phyloP scores from a whole-genome alignment of 179 eudicot genomes.

The Patellifolia procumbens region DNA sequence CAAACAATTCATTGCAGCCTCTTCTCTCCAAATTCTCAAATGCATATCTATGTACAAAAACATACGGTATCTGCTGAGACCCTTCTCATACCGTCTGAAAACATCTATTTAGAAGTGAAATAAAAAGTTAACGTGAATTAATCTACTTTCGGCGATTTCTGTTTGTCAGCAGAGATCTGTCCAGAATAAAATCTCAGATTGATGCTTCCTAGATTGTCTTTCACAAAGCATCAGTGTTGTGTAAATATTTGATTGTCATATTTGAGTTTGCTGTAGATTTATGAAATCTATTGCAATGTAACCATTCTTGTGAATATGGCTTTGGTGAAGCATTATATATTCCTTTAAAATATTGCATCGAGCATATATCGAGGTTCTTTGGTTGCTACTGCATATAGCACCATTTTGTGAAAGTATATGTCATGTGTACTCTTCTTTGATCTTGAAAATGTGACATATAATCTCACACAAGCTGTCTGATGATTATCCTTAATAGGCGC shows the following conservation, averaged over 20 bases:
- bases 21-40: not conserved
- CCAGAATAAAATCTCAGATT: not conserved
- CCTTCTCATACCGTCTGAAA: not conserved
- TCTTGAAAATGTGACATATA: constrained; percentile 11
- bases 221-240: not conserved
- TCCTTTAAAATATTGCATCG: not conserved
- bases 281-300: not conserved
- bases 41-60: not conserved
- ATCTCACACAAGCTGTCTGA: constrained; percentile 13
- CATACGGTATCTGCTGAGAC: not conserved
- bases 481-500: constrained; percentile 66
- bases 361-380: not conserved
- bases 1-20: not conserved
- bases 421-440: not conserved
- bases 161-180: no score
- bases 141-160: no score
- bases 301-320: not conserved
- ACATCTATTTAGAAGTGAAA: not conserved
- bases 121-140: not conserved
- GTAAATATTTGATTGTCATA: not conserved
- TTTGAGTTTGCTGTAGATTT: not conserved
- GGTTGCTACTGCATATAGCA: not conserved
- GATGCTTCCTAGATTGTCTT: not conserved
- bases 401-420: not conserved
- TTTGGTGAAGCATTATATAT: not conserved